Evolutionary conservation across 129 eudicot genomes (phyloP), one percentile per base, ranked within the genome.

Genomic region (Artemisia argyi): DNA sequence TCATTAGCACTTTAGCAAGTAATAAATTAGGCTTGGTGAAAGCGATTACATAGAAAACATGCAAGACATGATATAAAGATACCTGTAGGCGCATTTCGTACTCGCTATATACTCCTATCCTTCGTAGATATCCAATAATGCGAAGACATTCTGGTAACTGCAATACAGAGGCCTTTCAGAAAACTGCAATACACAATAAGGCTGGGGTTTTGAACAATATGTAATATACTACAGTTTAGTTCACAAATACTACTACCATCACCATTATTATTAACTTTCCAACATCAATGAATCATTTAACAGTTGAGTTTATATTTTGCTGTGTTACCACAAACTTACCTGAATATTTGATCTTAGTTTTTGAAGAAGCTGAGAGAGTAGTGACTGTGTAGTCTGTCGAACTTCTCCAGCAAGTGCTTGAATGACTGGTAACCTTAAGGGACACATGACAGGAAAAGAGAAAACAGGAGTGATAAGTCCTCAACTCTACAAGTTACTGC

Each of bases 111-210:
- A 87, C 92, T 82, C 97, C 98, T 73, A 93, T 87, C 54, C 98
- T 84, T 72, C 98, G 92, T 67, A 93, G 77, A 83, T 93, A 93
- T 84, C 98, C 98, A 70, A 93, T 93, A 5, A 93, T 93, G 61
- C 98, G 98, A 61, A 93, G 95, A 85, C 98, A 93, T 79, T 93
- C 98, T 69, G 98, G 98, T 79, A 93, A 84, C 98, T 93, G 86
- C 80, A 85, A 73, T 54, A 70, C 49, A 83, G 35, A 72, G 47
- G 35, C 61, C 47, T 69, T 60, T 76, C 57, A 74, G 65, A 53
- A 74, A 52, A 8, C 79, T 54, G 58, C 49, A 47, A n/a, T 46
- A 28, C 52, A 28, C 19, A 50, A 75, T 26, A 13, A 48, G 15
- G 58, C 32, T 74, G 65, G 49, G 59, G 16, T 64, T 64, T 73